phyloP scores from a whole-genome alignment of 2,329 filamentous ascomycete species.

The Endocalyx cinctus region DNA sequence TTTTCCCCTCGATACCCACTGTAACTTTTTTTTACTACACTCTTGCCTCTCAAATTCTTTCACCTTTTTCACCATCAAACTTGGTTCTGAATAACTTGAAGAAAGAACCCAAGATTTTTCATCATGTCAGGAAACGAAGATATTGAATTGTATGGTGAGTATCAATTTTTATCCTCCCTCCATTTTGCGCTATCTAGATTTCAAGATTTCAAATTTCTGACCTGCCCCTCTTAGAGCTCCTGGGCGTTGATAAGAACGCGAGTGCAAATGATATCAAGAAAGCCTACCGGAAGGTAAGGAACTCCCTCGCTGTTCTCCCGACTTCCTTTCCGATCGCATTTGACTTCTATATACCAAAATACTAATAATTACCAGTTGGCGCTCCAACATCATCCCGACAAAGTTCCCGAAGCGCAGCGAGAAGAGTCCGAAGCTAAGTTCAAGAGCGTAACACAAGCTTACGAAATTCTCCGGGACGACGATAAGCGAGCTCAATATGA shows the following conservation, averaged over 20 bases:
- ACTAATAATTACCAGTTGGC: constrained; percentile 59
- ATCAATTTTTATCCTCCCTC: no score
- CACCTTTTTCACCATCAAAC: no score
- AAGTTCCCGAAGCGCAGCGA: constrained; percentile 81
- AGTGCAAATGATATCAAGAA: constrained; percentile 84
- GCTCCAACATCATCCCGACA: constrained; percentile 87
- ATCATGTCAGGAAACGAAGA: constrained; percentile 43
- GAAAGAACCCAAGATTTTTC: no score
- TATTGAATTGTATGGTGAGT: constrained; percentile 53
- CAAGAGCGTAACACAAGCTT: constrained; percentile 89
- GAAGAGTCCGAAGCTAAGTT: constrained; percentile 85
- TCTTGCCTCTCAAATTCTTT: no score
- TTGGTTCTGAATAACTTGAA: no score
- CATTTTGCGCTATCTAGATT: no score
- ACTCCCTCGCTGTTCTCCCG: constrained; percentile 1
- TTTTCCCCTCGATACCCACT: no score
- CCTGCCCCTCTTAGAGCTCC: constrained; percentile 57
- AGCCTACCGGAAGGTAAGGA: constrained; percentile 81
- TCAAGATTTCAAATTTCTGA: constrained; percentile 6
- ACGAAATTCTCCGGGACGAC: constrained; percentile 96
- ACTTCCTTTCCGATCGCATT: no score
- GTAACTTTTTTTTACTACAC: no score
- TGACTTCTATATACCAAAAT: no score
- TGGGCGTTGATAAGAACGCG: constrained; percentile 69
- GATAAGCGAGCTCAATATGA: constrained; percentile 91